phyloP scores from a whole-genome alignment of 768 basidiomycete species.

The Macrocybe gigantea region DNA sequence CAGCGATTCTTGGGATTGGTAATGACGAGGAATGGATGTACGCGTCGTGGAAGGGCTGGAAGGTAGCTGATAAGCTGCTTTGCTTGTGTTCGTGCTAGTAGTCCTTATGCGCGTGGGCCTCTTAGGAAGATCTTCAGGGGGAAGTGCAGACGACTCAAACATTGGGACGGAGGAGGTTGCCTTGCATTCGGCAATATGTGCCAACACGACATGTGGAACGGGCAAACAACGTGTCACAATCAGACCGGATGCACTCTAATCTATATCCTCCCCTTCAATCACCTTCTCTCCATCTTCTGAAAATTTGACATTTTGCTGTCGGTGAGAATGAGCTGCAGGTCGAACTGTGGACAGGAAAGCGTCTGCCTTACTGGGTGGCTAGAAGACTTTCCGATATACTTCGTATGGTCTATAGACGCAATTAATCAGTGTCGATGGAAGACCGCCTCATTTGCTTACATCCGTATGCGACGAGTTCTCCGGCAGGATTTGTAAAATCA shows the following conservation, averaged over 20 bases:
- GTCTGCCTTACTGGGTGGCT: conserved; percentile 29
- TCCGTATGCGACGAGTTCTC: conserved; percentile 76
- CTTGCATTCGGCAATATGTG: neutral
- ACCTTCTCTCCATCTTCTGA: conserved; percentile 73
- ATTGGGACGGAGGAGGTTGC: conserved; percentile 12
- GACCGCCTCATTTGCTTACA: conserved; percentile 37
- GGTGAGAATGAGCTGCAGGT: conserved; percentile 1
- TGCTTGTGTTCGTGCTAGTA: conserved; percentile 15
- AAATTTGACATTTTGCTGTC: conserved; percentile 69
- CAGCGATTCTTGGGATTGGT: conserved; percentile 2
- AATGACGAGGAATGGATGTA: conserved; percentile 4
- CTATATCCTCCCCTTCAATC: conserved; percentile 55
- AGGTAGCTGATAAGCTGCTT: conserved; percentile 15
- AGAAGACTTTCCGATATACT: conserved; percentile 73
- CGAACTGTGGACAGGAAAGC: neutral
- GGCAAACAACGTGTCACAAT: neutral
- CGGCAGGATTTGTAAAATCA: conserved; percentile 61
- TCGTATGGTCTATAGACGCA: conserved; percentile 62
- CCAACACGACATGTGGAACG: neutral
- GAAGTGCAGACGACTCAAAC: conserved; percentile 36
- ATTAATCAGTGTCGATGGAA: too few relatives aligned
- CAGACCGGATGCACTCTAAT: conserved; percentile 12
- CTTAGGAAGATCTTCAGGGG: conserved; percentile 26
- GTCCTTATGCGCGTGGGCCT: conserved; percentile 21
- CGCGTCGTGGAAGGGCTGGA: conserved; percentile 10